These are phyloP conservation scores for Isoetes engelmannii DNA, from an alignment of 83 land plant species.

Conservation along the genomic window DNA sequence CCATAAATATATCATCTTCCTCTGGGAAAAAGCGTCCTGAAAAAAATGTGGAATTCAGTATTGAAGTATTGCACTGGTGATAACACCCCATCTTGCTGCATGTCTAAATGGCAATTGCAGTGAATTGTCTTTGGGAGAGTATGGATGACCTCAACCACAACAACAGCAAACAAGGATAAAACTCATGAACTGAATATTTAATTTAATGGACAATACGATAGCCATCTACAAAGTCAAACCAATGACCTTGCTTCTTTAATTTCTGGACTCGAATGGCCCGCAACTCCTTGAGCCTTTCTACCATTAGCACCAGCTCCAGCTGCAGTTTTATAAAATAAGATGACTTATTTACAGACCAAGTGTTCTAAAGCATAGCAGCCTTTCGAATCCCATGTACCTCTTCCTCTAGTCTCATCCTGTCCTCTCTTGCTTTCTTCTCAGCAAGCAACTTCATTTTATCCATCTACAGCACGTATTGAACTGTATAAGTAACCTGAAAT, in stretches of 20 bases:
- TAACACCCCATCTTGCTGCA: not conserved
- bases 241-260: constrained; percentile 83
- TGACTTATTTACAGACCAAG: not conserved
- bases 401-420: constrained; percentile 56
- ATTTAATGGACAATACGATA: too few relatives aligned
- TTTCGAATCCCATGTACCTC: constrained; percentile 40
- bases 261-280: constrained; percentile 82
- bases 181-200: too few relatives aligned
- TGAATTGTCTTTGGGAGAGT: too few relatives aligned
- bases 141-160: too few relatives aligned
- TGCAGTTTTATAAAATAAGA: constrained; percentile 23
- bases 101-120: too few relatives aligned
- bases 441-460: constrained; percentile 95
- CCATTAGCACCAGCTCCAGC: constrained; percentile 82
- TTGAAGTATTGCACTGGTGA: not conserved
- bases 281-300: constrained; percentile 89
- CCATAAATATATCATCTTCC: constrained; percentile 94
- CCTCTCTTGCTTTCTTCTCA: constrained; percentile 81
- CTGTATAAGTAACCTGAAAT: too few relatives aligned
- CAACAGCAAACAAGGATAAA: too few relatives aligned
- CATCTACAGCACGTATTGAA: constrained; percentile 37
- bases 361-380: too few relatives aligned
- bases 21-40: constrained; percentile 96
- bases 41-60: constrained; percentile 11
- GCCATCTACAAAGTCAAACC: not conserved